Conservation (phyloP, 352 stramenopile species). For the Globisporangium okanoganense region DNA sequence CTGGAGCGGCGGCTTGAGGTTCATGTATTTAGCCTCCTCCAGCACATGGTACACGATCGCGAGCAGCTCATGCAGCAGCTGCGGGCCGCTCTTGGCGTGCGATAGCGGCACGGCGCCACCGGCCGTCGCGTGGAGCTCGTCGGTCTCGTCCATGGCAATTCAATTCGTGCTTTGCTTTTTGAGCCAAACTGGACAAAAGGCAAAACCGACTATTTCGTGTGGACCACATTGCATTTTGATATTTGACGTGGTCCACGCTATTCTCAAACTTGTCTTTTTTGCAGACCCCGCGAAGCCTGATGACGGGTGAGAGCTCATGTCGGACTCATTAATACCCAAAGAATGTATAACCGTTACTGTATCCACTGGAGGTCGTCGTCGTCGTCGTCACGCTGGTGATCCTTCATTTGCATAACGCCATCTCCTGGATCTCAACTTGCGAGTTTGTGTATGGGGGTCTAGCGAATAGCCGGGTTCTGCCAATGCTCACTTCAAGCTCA, state of each 20-base stretch:
- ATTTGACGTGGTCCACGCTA: too few relatives aligned
- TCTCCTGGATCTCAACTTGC: too few relatives aligned
- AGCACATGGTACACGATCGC: slow-evolving; percentile 76
- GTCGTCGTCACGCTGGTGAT: too few relatives aligned
- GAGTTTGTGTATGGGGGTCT: too few relatives aligned
- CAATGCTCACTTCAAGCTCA: too few relatives aligned
- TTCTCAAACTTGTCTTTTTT: too few relatives aligned
- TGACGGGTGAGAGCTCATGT: too few relatives aligned
- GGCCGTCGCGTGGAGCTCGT: not conserved
- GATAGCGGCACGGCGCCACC: slow-evolving; percentile 2
- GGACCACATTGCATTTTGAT: not conserved
- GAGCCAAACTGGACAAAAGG: not conserved
- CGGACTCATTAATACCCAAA: too few relatives aligned
- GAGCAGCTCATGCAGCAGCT: slow-evolving; percentile 65
- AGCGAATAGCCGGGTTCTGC: too few relatives aligned
- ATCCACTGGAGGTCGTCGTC: not conserved
- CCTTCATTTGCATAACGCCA: too few relatives aligned
- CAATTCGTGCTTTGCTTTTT: not conserved
- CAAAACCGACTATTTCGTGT: not conserved
- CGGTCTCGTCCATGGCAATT: slow-evolving; percentile 2
- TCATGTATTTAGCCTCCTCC: slow-evolving; percentile 81
- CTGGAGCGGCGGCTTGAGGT: slow-evolving; percentile 77
- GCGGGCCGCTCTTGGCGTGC: slow-evolving; percentile 38
- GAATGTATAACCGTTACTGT: not conserved
- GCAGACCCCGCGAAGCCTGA: too few relatives aligned